Evolutionary conservation across 2,329 filamentous ascomycete genomes (phyloP).

Genomic region (Colletotrichum agaves): DNA sequence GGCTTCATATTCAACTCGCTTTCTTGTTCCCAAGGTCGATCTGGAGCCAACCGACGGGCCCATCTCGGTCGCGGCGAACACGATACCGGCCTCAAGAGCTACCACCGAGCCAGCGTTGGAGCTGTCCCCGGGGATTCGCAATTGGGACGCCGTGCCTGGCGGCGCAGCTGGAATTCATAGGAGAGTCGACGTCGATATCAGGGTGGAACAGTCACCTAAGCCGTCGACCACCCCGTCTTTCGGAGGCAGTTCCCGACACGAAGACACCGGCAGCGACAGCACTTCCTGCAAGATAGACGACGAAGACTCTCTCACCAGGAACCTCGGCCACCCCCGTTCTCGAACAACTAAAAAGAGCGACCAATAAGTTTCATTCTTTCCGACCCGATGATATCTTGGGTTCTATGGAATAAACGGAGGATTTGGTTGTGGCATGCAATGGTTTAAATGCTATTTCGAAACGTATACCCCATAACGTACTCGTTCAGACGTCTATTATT

Average conservation of each 20-base stretch:
- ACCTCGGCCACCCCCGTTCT: conserved; percentile 6
- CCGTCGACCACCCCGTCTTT: neutral
- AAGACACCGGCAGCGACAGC: conserved; percentile 1
- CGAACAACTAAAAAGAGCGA: neutral
- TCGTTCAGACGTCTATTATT: neutral
- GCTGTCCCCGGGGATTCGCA: neutral
- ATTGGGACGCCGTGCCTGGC: neutral
- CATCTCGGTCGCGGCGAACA: conserved; percentile 2
- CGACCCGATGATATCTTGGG: neutral
- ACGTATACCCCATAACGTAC: conserved; percentile 27
- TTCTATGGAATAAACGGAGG: neutral
- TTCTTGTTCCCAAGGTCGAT: conserved; percentile 19
- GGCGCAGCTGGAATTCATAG: conserved; percentile 9
- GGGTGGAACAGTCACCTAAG: conserved; percentile 7
- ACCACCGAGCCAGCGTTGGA: conserved; percentile 13
- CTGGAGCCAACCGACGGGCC: neutral
- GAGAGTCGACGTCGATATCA: conserved; percentile 23
- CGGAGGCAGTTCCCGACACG: neutral
- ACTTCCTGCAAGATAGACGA: conserved; percentile 27
- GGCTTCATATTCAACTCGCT: conserved; percentile 28
- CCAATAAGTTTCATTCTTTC: neutral
- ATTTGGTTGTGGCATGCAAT: neutral
- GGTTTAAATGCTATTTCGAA: neutral
- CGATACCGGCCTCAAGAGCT: conserved; percentile 19
- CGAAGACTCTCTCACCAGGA: conserved; percentile 22